These are phyloP conservation scores for Saccharomycopsis fibuligera DNA, from an alignment of 805 yeast genomes.

Conservation along the genomic window DNA sequence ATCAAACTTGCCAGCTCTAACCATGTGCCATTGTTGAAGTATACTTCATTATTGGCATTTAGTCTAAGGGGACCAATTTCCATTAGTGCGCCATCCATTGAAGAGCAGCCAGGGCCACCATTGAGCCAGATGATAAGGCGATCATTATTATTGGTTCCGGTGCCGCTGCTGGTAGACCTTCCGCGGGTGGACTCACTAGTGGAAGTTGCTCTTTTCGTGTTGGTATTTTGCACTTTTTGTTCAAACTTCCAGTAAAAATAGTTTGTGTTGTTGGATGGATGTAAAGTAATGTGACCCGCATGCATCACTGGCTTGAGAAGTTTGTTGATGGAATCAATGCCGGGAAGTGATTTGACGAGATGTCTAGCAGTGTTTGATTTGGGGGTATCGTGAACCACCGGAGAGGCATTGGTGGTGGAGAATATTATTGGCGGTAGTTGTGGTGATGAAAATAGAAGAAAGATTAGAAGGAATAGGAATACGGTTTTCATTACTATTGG, in stretches of 20 bases:
- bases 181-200: too few species aligned
- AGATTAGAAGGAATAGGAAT: too few species aligned
- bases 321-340: slow-evolving; percentile 7
- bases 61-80: slow-evolving; percentile 73
- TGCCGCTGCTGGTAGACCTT: too few species aligned
- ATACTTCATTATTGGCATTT: slow-evolving; percentile 31
- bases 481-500: too few species aligned
- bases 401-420: background rate
- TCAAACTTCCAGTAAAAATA: slow-evolving; percentile 75
- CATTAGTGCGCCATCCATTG: slow-evolving; percentile 80
- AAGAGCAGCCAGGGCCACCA: slow-evolving; percentile 87
- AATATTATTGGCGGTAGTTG: background rate
- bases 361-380: slow-evolving; percentile 7
- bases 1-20: slow-evolving; percentile 55
- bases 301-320: slow-evolving; percentile 34
- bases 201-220: too few species aligned
- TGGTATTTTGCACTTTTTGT: slow-evolving; percentile 5
- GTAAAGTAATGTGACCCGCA: slow-evolving; percentile 61
- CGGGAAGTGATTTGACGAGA: slow-evolving; percentile 17
- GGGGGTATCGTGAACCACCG: slow-evolving; percentile 16
- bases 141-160: slow-evolving; percentile 3
- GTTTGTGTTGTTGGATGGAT: slow-evolving; percentile 45
- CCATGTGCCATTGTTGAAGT: slow-evolving; percentile 61
- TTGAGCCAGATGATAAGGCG: slow-evolving; percentile 67
- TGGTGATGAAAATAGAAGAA: too few species aligned